phyloP scores from a whole-genome alignment of 306 rosid genomes.

The Cicer judaicum region DNA sequence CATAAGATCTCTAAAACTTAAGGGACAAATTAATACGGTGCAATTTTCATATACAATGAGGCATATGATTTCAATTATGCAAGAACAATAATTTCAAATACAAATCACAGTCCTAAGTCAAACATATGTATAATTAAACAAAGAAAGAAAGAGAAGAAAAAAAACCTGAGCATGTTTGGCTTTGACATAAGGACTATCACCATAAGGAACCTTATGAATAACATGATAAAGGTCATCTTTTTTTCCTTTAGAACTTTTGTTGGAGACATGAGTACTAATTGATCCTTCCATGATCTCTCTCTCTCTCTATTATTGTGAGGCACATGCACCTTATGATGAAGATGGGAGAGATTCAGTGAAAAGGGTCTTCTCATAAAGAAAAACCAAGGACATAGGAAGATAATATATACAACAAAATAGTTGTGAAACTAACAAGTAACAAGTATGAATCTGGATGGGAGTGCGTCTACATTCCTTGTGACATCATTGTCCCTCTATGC shows the following conservation, averaged over 20 bases:
- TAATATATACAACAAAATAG: slow-evolving; percentile 42
- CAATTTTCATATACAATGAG: neutral
- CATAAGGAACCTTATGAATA: slow-evolving; percentile 80
- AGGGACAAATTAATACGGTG: neutral
- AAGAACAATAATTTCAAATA: neutral
- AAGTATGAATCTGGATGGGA: slow-evolving; percentile 45
- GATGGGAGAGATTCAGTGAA: slow-evolving; percentile 33
- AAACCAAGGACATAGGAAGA: slow-evolving; percentile 30
- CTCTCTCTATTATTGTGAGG: neutral
- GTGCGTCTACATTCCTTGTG: slow-evolving; percentile 39
- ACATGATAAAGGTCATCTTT: slow-evolving; percentile 81
- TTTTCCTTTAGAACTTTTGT: slow-evolving; percentile 49
- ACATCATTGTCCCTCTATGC: slow-evolving; percentile 4
- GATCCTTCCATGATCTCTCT: slow-evolving; percentile 42
- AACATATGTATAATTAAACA: neutral
- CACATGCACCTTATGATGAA: slow-evolving; percentile 35
- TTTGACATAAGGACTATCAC: slow-evolving; percentile 86
- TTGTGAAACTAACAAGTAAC: neutral
- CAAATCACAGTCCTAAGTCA: slow-evolving; percentile 4
- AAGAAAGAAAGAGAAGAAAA: neutral
- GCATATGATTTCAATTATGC: neutral
- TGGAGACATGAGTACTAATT: slow-evolving; percentile 27
- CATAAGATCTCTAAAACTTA: neutral
- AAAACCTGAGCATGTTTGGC: slow-evolving; percentile 96
- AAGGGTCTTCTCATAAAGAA: slow-evolving; percentile 17